Percentiles rank a stretch among this genome's conserved stretches.
Conservation (phyloP, 495 filamentous ascomycete genomes). For the Aspergillus bridgeri region DNA sequence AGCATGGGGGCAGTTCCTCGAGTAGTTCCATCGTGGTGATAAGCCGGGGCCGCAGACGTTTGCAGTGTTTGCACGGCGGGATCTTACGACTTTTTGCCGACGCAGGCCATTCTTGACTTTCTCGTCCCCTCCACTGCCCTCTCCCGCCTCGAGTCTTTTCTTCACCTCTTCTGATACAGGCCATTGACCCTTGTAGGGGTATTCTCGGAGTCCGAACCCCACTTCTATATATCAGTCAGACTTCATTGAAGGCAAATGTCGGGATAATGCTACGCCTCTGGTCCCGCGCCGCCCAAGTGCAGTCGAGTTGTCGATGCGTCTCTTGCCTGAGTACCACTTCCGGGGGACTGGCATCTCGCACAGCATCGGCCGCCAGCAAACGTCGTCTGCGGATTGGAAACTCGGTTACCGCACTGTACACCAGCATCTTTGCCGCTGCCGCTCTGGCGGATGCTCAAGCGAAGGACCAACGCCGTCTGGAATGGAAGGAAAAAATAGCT, state of each 20-base stretch:
- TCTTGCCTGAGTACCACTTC: conserved; percentile 55
- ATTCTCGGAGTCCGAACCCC: not conserved
- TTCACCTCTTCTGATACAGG: not conserved
- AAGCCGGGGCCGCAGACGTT: conserved; percentile 24
- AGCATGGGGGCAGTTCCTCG: not conserved
- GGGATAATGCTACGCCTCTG: conserved; percentile 66
- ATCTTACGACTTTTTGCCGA: conserved; percentile 19
- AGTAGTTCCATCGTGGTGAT: not conserved
- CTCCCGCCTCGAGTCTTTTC: not conserved
- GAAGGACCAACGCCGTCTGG: conserved; percentile 57
- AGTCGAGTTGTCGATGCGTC: conserved; percentile 60
- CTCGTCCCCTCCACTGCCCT: not conserved
- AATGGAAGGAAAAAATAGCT: conserved; percentile 60
- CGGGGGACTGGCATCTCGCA: conserved; percentile 48
- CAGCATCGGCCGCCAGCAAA: conserved; percentile 49
- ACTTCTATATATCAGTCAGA: not conserved
- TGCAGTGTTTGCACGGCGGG: conserved; percentile 38
- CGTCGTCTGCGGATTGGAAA: conserved; percentile 54
- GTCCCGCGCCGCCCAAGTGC: conserved; percentile 63
- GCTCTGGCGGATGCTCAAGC: conserved; percentile 60
- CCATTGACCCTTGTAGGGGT: conserved; percentile 8
- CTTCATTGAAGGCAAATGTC: conserved; percentile 26
- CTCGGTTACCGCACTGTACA: conserved; percentile 67
- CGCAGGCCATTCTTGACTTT: not conserved
- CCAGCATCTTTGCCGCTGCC: conserved; percentile 69